Evolutionary conservation across 2,329 filamentous ascomycete genomes (phyloP).

Genomic region (Pestalotiopsis sp.): DNA sequence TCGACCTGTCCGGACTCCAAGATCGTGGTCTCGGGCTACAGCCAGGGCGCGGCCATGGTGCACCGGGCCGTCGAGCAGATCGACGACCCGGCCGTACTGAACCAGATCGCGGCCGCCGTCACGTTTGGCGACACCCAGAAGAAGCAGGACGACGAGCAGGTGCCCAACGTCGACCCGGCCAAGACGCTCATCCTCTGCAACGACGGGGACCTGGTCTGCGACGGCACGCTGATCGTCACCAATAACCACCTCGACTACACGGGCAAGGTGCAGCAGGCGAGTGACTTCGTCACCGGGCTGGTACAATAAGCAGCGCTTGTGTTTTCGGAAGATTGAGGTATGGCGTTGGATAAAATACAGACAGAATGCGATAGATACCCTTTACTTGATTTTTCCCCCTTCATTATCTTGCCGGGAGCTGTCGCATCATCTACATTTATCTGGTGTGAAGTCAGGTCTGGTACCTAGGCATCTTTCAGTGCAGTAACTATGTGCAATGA

Average conservation of each 20-base stretch:
- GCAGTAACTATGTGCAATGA: background rate
- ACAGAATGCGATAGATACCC: background rate
- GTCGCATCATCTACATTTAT: background rate
- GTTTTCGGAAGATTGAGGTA: background rate
- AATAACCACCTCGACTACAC: conserved; percentile 39
- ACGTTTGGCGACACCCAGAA: conserved; percentile 33
- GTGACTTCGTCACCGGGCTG: background rate
- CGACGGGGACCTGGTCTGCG: conserved; percentile 48
- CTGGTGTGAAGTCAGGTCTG: background rate
- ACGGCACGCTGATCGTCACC: conserved; percentile 38
- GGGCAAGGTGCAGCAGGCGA: conserved; percentile 5
- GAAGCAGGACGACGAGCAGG: conserved; percentile 26
- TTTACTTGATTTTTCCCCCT: background rate
- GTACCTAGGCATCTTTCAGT: background rate
- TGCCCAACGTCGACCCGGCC: conserved; percentile 27
- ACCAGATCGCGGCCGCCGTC: conserved; percentile 26
- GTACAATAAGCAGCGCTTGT: background rate
- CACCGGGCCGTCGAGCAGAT: conserved; percentile 32
- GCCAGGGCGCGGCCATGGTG: conserved; percentile 33
- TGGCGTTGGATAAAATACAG: background rate
- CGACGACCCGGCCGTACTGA: conserved; percentile 27
- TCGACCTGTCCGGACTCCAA: conserved; percentile 31
- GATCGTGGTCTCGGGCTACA: conserved; percentile 33
- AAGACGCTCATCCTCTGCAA: conserved; percentile 44
- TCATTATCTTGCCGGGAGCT: background rate